Evolutionary conservation across 2,329 filamentous ascomycete species (phyloP).

Genomic region (Xylaria sp.): DNA sequence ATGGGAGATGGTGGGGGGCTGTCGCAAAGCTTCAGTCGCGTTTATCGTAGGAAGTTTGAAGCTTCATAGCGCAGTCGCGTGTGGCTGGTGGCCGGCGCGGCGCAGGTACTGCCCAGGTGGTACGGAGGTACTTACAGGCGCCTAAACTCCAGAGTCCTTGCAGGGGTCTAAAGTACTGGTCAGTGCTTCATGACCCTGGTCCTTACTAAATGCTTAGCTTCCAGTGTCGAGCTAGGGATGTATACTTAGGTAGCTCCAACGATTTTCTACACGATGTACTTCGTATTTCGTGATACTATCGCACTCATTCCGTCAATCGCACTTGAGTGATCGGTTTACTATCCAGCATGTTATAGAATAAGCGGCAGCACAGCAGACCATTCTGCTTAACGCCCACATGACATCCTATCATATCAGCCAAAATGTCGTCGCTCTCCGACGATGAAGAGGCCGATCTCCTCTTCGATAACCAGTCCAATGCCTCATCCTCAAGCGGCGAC

Average conservation of each 20-base stretch:
- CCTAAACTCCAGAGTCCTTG: neutral
- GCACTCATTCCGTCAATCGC: neutral
- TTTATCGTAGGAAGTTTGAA: conserved; percentile 11
- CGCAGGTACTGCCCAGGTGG: too few species aligned
- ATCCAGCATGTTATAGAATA: neutral
- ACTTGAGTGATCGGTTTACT: neutral
- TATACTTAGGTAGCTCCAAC: neutral
- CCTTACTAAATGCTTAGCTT: conserved; percentile 3
- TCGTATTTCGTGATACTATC: neutral
- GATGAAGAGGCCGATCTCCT: conserved; percentile 43
- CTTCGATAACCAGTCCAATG: conserved; percentile 47
- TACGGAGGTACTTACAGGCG: neutral
- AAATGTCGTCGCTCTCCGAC: conserved; percentile 46
- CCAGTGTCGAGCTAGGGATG: neutral
- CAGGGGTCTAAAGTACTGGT: conserved; percentile 8
- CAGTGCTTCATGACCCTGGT: neutral
- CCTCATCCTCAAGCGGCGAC: conserved; percentile 48
- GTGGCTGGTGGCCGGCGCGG: conserved; percentile 24
- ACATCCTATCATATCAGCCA: neutral
- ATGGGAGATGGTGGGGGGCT: conserved; percentile 7
- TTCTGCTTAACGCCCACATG: neutral
- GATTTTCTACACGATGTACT: neutral
- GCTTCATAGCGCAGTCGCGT: conserved; percentile 23
- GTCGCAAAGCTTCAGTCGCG: conserved; percentile 30
- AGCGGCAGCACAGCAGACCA: neutral